Evolutionary conservation across 2,329 filamentous ascomycete species (phyloP).

Genomic region (Dendryphion nanum): DNA sequence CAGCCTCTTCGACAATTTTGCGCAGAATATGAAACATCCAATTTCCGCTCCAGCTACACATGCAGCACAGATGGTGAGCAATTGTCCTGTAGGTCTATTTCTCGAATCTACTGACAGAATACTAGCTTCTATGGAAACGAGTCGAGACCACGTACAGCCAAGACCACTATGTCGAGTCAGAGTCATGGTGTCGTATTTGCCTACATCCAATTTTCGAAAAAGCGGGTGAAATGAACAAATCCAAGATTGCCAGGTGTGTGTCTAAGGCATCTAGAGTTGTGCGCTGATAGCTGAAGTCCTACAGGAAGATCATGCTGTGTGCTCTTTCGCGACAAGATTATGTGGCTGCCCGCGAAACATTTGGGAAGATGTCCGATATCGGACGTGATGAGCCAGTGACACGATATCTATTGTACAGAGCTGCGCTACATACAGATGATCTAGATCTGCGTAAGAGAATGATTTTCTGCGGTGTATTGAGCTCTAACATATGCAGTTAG

Average conservation of each 20-base stretch:
- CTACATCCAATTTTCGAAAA: constrained; percentile 66
- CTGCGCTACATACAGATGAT: constrained; percentile 62
- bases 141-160: constrained; percentile 60
- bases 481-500: constrained; percentile 47
- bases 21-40: constrained; percentile 44
- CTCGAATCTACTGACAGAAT: constrained; percentile 2
- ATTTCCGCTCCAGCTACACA: constrained; percentile 63
- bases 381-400: constrained; percentile 64
- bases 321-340: constrained; percentile 60
- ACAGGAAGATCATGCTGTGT: constrained; percentile 72
- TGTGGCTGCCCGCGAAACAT: constrained; percentile 54
- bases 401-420: constrained; percentile 73
- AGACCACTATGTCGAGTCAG: constrained; percentile 54
- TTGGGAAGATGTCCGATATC: constrained; percentile 58
- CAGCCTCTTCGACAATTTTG: constrained; percentile 48
- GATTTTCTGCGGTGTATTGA: background rate
- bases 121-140: constrained; percentile 76
- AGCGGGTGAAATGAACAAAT: constrained; percentile 63
- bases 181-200: constrained; percentile 70
- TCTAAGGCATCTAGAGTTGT: constrained; percentile 1
- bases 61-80: constrained; percentile 64
- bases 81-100: background rate
- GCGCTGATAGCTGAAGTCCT: constrained; percentile 5
- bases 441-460: constrained; percentile 46
- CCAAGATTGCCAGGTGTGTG: constrained; percentile 64